Base-by-base conservation (phyloP, 2,329 filamentous ascomycete genomes). In the Lachnum nothofagi region DNA sequence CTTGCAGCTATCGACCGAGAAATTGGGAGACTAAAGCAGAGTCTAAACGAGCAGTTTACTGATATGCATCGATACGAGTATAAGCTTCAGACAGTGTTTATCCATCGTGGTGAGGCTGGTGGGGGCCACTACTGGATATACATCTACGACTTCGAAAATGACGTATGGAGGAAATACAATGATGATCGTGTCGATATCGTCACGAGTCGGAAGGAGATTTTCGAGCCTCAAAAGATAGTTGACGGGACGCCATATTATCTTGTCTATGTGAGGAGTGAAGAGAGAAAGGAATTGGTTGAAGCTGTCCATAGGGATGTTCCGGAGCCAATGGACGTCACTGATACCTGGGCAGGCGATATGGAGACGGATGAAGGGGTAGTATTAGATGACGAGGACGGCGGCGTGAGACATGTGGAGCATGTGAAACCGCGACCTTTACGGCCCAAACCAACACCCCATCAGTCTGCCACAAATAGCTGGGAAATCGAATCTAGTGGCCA, bases 111-210 rank as follows among this genome's bases (percentile, higher is more conserved):
- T 25, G 75, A 58, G 23, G 76, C 84, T 34, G 78, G 75, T 38
- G 84, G 84, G 39, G 93, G 93, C 0, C 93, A 98, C 67, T 98
- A 97, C 70, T 96, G 89, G 85, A 89, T 96, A 38, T 58, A 56
- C 39, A 94, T 97, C 55, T 87, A 83, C 63, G 93, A 97, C 70
- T 95, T 95, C 66, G 79, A 84, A 56, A 79, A 81, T 40, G 71
- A 82, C 29, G 73, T 91, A 17, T 98, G 93, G 91, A 84, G 90
- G 49, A 89, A 88, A 63, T 98, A 96, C 74, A 98, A 98, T 65
- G 93, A 98, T 62, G 85, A 85, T 46, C 77, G 77, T 14, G 90
- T 98, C 20, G 83, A 80, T 2, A 81, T 87, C 55, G 77, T 82
- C 22, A 71, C 74, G 12, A 78, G 87, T 60, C 74, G 78, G 6